A percentile compares a stretch with the other conserved stretches of the same genome.
Evolutionary conservation across 179 eudicot species (phyloP).

Genomic region (Camellia oleifera): DNA sequence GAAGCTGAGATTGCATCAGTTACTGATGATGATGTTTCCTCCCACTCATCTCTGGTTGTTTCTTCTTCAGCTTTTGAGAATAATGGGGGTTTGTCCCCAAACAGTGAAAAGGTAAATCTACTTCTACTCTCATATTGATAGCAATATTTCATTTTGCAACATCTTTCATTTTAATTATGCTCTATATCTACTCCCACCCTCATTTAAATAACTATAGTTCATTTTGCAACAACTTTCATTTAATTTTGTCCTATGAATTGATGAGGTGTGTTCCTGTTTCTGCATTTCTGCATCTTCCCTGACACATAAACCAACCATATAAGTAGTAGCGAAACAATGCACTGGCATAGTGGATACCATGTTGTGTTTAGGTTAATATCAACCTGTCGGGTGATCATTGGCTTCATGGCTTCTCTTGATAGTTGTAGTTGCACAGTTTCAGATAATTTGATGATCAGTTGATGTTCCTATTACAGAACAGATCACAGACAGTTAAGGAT

Average conservation of each 20-base stretch:
- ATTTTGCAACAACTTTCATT: not conserved
- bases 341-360: not conserved
- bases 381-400: not conserved
- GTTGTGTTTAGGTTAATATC: not conserved
- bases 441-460: not conserved
- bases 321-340: not conserved
- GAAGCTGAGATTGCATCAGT: constrained; percentile 77
- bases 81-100: constrained; percentile 43
- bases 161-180: not conserved
- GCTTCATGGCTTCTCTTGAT: not conserved
- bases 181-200: not conserved
- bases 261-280: not conserved
- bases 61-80: constrained; percentile 48
- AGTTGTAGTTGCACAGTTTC: not conserved
- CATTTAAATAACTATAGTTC: not conserved
- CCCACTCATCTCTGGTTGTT: constrained; percentile 66
- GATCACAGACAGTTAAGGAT: constrained; percentile 20
- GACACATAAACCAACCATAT: not conserved
- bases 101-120: constrained; percentile 48
- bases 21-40: constrained; percentile 75
- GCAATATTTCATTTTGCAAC: not conserved
- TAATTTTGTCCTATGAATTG: not conserved
- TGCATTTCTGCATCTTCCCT: too few species aligned
- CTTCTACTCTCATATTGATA: not conserved
- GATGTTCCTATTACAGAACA: constrained; percentile 37